Percentiles rank a stretch among this genome's conserved stretches.
phyloP scores from a whole-genome alignment of 768 basidiomycete species.

The Termitomyces sp. region DNA sequence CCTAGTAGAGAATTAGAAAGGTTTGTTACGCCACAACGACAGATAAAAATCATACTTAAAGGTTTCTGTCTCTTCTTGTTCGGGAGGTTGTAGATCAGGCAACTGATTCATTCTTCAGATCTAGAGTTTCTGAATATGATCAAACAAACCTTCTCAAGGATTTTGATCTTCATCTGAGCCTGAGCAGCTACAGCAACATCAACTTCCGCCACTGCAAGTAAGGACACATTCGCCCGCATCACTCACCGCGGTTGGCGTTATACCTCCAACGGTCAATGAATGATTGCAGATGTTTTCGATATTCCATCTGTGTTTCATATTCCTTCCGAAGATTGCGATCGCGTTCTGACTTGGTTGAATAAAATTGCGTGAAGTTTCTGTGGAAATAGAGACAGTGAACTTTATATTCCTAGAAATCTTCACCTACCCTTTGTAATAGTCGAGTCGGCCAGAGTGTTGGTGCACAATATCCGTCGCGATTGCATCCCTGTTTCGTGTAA shows the following conservation, averaged over 20 bases:
- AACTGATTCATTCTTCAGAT: slow-evolving; percentile 39
- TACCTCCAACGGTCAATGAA: slow-evolving; percentile 99
- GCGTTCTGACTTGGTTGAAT: slow-evolving; percentile 95
- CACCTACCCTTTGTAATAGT: slow-evolving; percentile 92
- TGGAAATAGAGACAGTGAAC: neutral
- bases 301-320: slow-evolving; percentile 94
- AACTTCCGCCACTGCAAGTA: neutral
- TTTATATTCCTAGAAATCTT: neutral
- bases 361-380: slow-evolving; percentile 97
- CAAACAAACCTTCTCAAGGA: slow-evolving; percentile 62
- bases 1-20: slow-evolving; percentile 28
- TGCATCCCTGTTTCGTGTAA: slow-evolving; percentile 54
- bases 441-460: slow-evolving; percentile 86
- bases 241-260: slow-evolving; percentile 83
- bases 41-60: slow-evolving; percentile 57
- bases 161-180: slow-evolving; percentile 73
- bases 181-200: slow-evolving; percentile 63
- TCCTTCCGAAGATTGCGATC: slow-evolving; percentile 89
- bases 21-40: neutral
- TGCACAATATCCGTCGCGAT: slow-evolving; percentile 99
- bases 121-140: neutral
- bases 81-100: slow-evolving; percentile 90
- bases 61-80: slow-evolving; percentile 85
- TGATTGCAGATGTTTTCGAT: slow-evolving; percentile 91
- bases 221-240: neutral